Conservation (phyloP, 305 asterid species). For the Fraxinus greggii region DNA sequence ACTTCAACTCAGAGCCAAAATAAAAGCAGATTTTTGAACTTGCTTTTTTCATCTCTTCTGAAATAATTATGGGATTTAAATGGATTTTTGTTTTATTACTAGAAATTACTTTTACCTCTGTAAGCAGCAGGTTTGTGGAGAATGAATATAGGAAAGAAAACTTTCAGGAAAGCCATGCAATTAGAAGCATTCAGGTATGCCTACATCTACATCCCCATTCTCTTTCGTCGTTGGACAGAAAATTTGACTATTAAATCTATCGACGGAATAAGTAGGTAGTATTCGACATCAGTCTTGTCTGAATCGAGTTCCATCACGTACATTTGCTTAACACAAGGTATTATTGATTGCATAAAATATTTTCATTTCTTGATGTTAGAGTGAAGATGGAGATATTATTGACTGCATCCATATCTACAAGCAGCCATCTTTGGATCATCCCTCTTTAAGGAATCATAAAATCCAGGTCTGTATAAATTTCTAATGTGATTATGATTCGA, state of each 20-base stretch:
- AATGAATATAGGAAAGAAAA: conserved; percentile 18
- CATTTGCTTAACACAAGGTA: neutral
- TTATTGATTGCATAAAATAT: neutral
- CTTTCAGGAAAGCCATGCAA: conserved; percentile 21
- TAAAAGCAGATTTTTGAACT: neutral
- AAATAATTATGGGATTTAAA: conserved; percentile 32
- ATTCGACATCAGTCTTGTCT: neutral
- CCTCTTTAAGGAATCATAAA: conserved; percentile 58
- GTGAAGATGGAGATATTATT: conserved; percentile 67
- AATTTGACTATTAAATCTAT: neutral
- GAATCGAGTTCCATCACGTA: neutral
- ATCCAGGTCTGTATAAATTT: conserved; percentile 45
- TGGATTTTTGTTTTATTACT: conserved; percentile 22
- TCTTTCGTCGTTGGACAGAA: neutral
- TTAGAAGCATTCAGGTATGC: conserved; percentile 41
- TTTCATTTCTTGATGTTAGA: conserved; percentile 26
- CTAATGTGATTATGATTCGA: neutral
- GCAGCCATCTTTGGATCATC: conserved; percentile 70
- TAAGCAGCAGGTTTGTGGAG: conserved; percentile 14
- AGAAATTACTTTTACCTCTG: conserved; percentile 10
- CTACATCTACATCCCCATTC: neutral
- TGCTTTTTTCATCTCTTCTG: neutral
- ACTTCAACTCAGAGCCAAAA: conserved; percentile 13
- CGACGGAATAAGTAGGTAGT: neutral
- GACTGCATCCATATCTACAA: conserved; percentile 60